These are phyloP conservation scores for Crithidia acanthocephali DNA, from an alignment of 208 protist genomes.

Conservation along the genomic window DNA sequence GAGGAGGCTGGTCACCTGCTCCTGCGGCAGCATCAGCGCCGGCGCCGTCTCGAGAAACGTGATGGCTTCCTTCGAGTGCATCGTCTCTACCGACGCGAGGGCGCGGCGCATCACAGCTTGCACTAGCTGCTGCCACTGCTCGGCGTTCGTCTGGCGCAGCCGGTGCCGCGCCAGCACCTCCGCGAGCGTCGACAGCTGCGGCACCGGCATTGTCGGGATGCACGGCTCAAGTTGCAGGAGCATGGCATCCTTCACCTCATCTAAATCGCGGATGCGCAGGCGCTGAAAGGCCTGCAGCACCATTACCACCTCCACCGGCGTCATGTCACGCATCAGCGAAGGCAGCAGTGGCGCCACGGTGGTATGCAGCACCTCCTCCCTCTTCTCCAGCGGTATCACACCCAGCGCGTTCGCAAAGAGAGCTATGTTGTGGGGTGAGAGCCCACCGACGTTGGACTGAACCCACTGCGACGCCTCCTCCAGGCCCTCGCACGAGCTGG, in stretches of 20 bases:
- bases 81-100: conserved; percentile 47
- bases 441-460: conserved; percentile 54
- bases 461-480: conserved; percentile 70
- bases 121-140: conserved; percentile 45
- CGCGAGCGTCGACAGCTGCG: conserved; percentile 78
- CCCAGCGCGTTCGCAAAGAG: conserved; percentile 80
- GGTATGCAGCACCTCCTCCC: conserved; percentile 43
- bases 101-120: conserved; percentile 37
- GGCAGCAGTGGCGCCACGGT: conserved; percentile 56
- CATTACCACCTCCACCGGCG: conserved; percentile 86
- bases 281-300: conserved; percentile 81
- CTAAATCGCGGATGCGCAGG: conserved; percentile 38
- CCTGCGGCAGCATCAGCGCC: conserved; percentile 39
- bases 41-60: conserved; percentile 53
- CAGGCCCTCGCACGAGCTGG: conserved; percentile 42
- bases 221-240: conserved; percentile 53
- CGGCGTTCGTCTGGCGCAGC: conserved; percentile 41
- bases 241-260: conserved; percentile 49
- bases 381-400: conserved; percentile 39
- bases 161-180: conserved; percentile 42
- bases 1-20: conserved; percentile 54
- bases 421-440: conserved; percentile 81
- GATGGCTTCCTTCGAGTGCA: conserved; percentile 79
- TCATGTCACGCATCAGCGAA: conserved; percentile 63
- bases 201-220: conserved; percentile 67